A percentile compares a stretch with the other conserved stretches of the same genome.
phyloP scores from a whole-genome alignment of 257 asterid species.

The Solanum corneliomulleri region DNA sequence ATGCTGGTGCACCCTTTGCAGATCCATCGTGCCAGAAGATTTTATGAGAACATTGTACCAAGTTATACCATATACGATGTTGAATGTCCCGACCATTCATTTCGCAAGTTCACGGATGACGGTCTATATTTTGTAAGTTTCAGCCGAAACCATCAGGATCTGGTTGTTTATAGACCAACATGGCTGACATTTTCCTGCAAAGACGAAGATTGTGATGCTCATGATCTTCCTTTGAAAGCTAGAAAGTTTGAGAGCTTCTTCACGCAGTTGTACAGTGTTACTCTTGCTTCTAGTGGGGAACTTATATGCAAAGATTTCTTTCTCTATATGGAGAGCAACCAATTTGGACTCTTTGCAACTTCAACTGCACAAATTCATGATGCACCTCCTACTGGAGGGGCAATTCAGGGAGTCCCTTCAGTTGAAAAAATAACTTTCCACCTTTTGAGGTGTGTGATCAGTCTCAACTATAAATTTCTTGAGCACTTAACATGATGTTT shows the following conservation, averaged over 20 bases:
- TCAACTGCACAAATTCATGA: conserved; percentile 82
- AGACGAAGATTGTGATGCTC: conserved; percentile 46
- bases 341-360: conserved; percentile 85
- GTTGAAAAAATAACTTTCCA: conserved; percentile 87
- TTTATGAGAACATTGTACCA: conserved; percentile 92
- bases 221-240: conserved; percentile 73
- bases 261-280: conserved; percentile 56
- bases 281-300: conserved; percentile 78
- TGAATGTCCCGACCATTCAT: conserved; percentile 84
- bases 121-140: conserved; percentile 85
- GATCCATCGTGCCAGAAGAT: conserved; percentile 69
- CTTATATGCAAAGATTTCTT: conserved; percentile 94
- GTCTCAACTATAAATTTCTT: conserved; percentile 4
- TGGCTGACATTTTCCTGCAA: conserved; percentile 87
- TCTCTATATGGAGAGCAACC: conserved; percentile 59
- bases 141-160: conserved; percentile 87
- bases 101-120: conserved; percentile 96
- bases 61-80: conserved; percentile 69
- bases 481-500: neutral
- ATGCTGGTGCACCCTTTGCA: conserved; percentile 29
- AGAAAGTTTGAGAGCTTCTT: conserved; percentile 84
- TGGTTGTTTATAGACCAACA: conserved; percentile 82
- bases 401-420: conserved; percentile 80
- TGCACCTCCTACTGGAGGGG: conserved; percentile 86
- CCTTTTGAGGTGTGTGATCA: conserved; percentile 67